These are phyloP conservation scores for Candida caryicola DNA, from an alignment of 805 yeast species.

Conservation along the genomic window DNA sequence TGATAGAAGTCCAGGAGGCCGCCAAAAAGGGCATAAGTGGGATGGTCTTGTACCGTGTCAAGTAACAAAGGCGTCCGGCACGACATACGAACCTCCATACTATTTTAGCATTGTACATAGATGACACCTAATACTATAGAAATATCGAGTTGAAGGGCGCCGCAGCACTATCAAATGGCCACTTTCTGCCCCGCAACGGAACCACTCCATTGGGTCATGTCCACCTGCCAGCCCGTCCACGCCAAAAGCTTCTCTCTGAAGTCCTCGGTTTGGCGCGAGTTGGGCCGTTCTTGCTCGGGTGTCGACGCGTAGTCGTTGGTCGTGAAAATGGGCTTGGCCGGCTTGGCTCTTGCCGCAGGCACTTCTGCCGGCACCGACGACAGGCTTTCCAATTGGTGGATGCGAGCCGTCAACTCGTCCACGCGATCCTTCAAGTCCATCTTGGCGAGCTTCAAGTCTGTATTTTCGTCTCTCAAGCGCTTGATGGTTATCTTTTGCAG, in stretches of 20 bases:
- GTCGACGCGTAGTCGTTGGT: slow-evolving; percentile 29
- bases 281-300: slow-evolving; percentile 22
- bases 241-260: slow-evolving; percentile 56
- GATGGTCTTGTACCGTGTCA: slow-evolving; percentile 77
- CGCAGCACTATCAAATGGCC: too few relatives aligned
- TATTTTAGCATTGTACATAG: slow-evolving; percentile 8
- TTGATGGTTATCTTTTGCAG: slow-evolving; percentile 34
- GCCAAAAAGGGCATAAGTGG: slow-evolving; percentile 70
- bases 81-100: background rate
- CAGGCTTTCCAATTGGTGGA: slow-evolving; percentile 13
- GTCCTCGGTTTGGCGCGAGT: slow-evolving; percentile 39
- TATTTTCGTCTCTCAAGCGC: slow-evolving; percentile 39
- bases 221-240: slow-evolving; percentile 86
- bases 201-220: slow-evolving; percentile 57
- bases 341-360: slow-evolving; percentile 13
- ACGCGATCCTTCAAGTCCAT: slow-evolving; percentile 40
- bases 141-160: too few relatives aligned
- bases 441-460: slow-evolving; percentile 37
- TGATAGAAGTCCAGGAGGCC: slow-evolving; percentile 84
- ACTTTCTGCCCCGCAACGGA: slow-evolving; percentile 1
- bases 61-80: too few relatives aligned
- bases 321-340: slow-evolving; percentile 30
- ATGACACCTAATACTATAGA: slow-evolving; percentile 2
- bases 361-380: slow-evolving; percentile 5
- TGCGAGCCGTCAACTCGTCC: slow-evolving; percentile 24